Evolutionary conservation across 768 basidiomycete genomes (phyloP).

Genomic region (Agrocybe pediades): DNA sequence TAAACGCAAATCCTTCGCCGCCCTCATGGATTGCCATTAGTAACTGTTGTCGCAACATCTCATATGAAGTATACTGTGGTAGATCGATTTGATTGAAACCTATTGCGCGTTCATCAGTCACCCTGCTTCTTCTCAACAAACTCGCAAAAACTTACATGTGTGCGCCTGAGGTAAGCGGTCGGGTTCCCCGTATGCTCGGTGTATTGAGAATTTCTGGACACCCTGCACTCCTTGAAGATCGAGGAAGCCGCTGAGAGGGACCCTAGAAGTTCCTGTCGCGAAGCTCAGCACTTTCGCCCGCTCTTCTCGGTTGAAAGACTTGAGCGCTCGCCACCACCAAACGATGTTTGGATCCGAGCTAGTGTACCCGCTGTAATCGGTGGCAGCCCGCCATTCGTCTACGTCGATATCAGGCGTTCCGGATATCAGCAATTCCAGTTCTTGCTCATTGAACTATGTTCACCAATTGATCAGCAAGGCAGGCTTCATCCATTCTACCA

Average conservation of each 20-base stretch:
- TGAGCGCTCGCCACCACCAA: constrained; percentile 99
- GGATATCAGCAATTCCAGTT: constrained; percentile 91
- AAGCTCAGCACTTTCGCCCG: constrained; percentile 97
- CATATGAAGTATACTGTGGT: constrained; percentile 93
- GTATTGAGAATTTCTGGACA: constrained; percentile 93
- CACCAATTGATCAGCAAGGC: constrained; percentile 3
- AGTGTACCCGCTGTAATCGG: constrained; percentile 87
- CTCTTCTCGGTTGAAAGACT: constrained; percentile 97
- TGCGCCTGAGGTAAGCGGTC: constrained; percentile 89
- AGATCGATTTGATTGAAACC: constrained; percentile 96
- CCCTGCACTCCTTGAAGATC: constrained; percentile 96
- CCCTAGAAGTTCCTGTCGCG: constrained; percentile 90
- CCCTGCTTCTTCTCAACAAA: constrained; percentile 7
- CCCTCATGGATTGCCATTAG: constrained; percentile 94
- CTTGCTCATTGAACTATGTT: constrained; percentile 87
- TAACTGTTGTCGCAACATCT: constrained; percentile 91
- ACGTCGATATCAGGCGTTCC: constrained; percentile 99
- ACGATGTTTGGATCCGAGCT: constrained; percentile 93
- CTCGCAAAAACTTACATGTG: constrained; percentile 61
- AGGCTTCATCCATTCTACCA: not conserved
- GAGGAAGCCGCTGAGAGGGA: constrained; percentile 92
- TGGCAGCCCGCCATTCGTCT: constrained; percentile 94
- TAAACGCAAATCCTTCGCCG: constrained; percentile 93
- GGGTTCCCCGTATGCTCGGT: constrained; percentile 86
- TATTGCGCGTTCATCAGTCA: constrained; percentile 29